Evolutionary conservation across 2,329 filamentous ascomycete genomes (phyloP), one percentile per base, ranked within the genome.

Genomic region (Fusarium haematococcum): DNA sequence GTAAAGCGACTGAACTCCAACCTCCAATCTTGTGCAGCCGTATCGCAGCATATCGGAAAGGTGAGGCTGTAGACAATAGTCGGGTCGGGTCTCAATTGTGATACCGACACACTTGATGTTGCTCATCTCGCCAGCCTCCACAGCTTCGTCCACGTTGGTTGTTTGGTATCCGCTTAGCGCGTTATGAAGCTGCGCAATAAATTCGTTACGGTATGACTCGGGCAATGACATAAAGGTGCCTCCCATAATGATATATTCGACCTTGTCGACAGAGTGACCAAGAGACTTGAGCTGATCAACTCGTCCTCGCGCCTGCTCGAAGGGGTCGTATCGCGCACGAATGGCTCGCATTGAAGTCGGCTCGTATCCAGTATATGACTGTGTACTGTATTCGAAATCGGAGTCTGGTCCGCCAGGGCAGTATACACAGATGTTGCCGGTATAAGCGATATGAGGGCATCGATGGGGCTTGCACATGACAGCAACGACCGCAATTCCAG

Each of bases 201-300:
- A 99, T 66, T 94, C 91, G 71, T 99, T 94, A 32, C 97, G 89
- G 83, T 99, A 99, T 27, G 93, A 91, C 79, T 95, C 92, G 10
- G 96, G 89, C 30, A 99, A 85, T 4, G 96, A 98, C 97, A 99
- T 99, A 84, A 99, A 99, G 0, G 97, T 99, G 75, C 97, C 97
- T 69, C 97, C 97, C 97, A 99, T 99, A 81, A 99, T 98, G 81
- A 99, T 99, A 83, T 98, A 99, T 86, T 99, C 97, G 27, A 99
- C 97, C 83, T 99, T 99, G 85, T 99, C 97, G 57, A 99, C 97
- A 54, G 95, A 98, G 83, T 99, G 97, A 1, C 97, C 97, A 0
- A 99, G 88, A 2, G 94, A 94, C 83, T 97, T 97, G 80, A 99
- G 95, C 85, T 99, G 97, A 79, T 99, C 97, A 7, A 99, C 96